phyloP scores from a whole-genome alignment of 306 rosid species.

The Cotoneaster glaucophyllus region DNA sequence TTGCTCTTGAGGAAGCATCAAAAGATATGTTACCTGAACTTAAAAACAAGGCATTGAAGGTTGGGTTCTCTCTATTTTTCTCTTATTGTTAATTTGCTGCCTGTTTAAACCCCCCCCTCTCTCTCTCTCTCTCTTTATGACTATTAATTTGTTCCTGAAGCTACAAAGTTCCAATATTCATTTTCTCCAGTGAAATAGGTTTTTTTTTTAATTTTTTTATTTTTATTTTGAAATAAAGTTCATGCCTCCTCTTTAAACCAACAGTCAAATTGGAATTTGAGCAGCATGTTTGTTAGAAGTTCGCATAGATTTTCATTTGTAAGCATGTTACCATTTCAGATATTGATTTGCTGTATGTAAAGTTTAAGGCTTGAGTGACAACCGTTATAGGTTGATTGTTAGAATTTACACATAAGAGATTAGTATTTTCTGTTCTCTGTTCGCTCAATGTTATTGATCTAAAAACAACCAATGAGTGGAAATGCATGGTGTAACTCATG shows the following conservation, averaged over 20 bases:
- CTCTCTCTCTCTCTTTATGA: no score
- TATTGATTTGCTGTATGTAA: not conserved
- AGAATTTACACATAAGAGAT: not conserved
- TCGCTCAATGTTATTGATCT: not conserved
- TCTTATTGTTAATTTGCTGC: not conserved
- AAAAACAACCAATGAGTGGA: not conserved
- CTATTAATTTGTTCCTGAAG: not conserved
- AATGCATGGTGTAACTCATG: not conserved
- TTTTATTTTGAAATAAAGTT: no score
- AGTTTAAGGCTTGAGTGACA: not conserved
- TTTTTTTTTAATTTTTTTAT: not conserved
- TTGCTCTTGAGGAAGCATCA: slow-evolving; percentile 95
- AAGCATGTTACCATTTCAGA: not conserved
- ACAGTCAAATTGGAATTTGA: not conserved
- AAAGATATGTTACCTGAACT: slow-evolving; percentile 84
- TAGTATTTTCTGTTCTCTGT: not conserved
- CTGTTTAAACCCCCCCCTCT: not conserved
- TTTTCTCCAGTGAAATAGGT: not conserved
- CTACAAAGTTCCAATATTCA: not conserved
- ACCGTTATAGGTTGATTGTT: not conserved
- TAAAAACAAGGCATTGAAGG: slow-evolving; percentile 84
- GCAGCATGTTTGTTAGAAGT: not conserved
- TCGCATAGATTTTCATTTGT: not conserved
- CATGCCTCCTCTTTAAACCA: not conserved
- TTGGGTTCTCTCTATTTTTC: slow-evolving; percentile 6